A percentile compares a stretch with the other conserved stretches of the same genome.
phyloP scores from a whole-genome alignment of 805 yeast species.

The Pichia cephalocereana region DNA sequence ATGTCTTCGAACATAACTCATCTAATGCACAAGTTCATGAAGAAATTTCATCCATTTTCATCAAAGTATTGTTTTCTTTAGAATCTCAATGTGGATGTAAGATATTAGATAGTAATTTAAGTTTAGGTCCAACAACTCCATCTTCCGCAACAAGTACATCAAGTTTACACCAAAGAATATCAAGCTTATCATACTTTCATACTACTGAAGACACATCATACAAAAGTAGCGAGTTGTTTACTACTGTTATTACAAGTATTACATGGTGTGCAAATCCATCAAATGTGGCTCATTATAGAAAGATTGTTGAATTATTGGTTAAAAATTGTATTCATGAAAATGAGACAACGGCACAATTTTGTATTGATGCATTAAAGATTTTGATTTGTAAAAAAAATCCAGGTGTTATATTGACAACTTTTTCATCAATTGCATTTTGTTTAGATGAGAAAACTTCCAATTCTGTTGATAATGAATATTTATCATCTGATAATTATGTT shows the following conservation, averaged over 20 bases:
- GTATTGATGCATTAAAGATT: conserved; percentile 52
- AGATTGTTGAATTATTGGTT: conserved; percentile 65
- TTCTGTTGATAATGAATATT: conserved; percentile 44
- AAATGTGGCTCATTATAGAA: conserved; percentile 37
- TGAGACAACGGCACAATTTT: conserved; percentile 50
- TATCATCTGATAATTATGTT: conserved; percentile 54
- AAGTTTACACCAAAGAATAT: conserved; percentile 27
- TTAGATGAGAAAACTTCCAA: conserved; percentile 62
- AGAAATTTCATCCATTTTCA: conserved; percentile 55
- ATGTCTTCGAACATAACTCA: conserved; percentile 34
- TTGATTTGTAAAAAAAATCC: conserved; percentile 66
- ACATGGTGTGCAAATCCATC: conserved; percentile 54
- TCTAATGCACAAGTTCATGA: conserved; percentile 53
- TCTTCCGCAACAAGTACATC: conserved; percentile 14
- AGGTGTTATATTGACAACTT: conserved; percentile 57
- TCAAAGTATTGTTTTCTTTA: conserved; percentile 44
- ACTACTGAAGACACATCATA: conserved; percentile 21
- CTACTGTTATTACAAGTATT: conserved; percentile 57
- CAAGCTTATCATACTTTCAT: conserved; percentile 30
- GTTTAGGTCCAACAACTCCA: conserved; percentile 12
- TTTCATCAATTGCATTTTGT: conserved; percentile 70
- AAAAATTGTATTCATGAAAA: conserved; percentile 68
- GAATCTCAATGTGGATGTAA: conserved; percentile 50
- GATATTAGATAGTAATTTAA: conserved; percentile 11
- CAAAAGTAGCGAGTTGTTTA: conserved; percentile 50